phyloP scores from a whole-genome alignment of 2,329 filamentous ascomycete genomes.

The Epicoccum nigrum region DNA sequence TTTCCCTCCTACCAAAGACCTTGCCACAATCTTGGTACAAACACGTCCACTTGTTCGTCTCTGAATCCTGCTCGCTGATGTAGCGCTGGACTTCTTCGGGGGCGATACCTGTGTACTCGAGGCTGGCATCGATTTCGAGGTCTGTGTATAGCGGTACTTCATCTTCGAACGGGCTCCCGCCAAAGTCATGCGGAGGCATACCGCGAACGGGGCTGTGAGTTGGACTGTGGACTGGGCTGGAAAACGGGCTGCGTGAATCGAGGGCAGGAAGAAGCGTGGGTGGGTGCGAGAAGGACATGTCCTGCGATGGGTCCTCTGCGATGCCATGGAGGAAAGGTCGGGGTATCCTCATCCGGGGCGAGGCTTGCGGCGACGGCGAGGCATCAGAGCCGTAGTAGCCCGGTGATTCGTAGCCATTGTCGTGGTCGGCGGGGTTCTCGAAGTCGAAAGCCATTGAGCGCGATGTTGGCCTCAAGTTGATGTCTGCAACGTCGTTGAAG shows the following conservation, averaged over 20 bases:
- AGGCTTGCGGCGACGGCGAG: conserved; percentile 51
- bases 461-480: conserved; percentile 52
- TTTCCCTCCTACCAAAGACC: conserved; percentile 94
- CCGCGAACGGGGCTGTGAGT: background rate
- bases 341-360: conserved; percentile 43
- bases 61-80: conserved; percentile 54
- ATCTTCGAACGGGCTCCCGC: conserved; percentile 24
- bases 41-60: conserved; percentile 55
- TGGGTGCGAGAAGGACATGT: conserved; percentile 41
- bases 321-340: conserved; percentile 45
- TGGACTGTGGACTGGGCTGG: background rate
- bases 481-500: conserved; percentile 60
- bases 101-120: conserved; percentile 82
- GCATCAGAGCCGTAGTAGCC: conserved; percentile 59
- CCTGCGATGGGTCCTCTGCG: conserved; percentile 37
- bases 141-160: conserved; percentile 44
- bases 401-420: conserved; percentile 56
- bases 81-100: conserved; percentile 70
- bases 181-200: conserved; percentile 11
- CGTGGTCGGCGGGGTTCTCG: conserved; percentile 48
- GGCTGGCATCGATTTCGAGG: conserved; percentile 64
- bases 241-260: conserved; percentile 26
- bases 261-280: conserved; percentile 36
- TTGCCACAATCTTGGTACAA: conserved; percentile 76
- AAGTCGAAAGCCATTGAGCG: conserved; percentile 49